These are phyloP conservation scores for Penicillium sp. DNA, from an alignment of 2,329 filamentous ascomycete species.

Conservation along the genomic window DNA sequence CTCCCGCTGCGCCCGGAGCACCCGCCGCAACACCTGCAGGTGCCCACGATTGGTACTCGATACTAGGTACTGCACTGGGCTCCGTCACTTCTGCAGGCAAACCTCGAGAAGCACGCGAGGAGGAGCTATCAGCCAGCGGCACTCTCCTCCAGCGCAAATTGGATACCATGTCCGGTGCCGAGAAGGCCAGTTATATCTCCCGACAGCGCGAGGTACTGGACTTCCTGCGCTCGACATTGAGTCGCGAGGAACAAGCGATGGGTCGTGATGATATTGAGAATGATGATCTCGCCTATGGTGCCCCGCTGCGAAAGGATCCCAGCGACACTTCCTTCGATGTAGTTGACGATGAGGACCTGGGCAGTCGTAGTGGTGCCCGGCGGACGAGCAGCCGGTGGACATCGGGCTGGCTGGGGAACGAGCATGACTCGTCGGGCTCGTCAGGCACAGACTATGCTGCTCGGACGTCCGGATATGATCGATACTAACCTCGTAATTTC, in stretches of 20 bases:
- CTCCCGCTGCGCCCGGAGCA: slow-evolving; percentile 54
- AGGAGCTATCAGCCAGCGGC: slow-evolving; percentile 60
- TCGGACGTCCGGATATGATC: slow-evolving; percentile 31
- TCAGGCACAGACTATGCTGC: slow-evolving; percentile 35
- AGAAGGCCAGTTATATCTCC: slow-evolving; percentile 73
- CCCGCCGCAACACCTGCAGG: slow-evolving; percentile 47
- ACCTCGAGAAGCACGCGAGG: slow-evolving; percentile 45
- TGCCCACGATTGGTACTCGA: slow-evolving; percentile 71
- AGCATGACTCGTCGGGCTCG: slow-evolving; percentile 31
- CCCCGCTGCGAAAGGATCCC: slow-evolving; percentile 71
- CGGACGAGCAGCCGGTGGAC: slow-evolving; percentile 33
- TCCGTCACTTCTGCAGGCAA: slow-evolving; percentile 56
- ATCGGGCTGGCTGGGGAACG: slow-evolving; percentile 39
- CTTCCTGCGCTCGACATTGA: slow-evolving; percentile 74
- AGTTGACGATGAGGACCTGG: slow-evolving; percentile 71
- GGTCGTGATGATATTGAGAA: slow-evolving; percentile 36
- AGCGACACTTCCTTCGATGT: slow-evolving; percentile 90
- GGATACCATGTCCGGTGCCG: slow-evolving; percentile 61
- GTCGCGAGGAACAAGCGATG: slow-evolving; percentile 73
- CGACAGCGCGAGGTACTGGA: slow-evolving; percentile 78
- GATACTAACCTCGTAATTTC: slow-evolving; percentile 14
- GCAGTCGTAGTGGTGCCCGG: slow-evolving; percentile 31
- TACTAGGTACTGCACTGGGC: slow-evolving; percentile 75
- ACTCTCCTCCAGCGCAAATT: slow-evolving; percentile 73
- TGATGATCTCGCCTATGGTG: slow-evolving; percentile 48